Conservation (phyloP, 768 basidiomycete genomes). For the Lentinula sp. region DNA sequence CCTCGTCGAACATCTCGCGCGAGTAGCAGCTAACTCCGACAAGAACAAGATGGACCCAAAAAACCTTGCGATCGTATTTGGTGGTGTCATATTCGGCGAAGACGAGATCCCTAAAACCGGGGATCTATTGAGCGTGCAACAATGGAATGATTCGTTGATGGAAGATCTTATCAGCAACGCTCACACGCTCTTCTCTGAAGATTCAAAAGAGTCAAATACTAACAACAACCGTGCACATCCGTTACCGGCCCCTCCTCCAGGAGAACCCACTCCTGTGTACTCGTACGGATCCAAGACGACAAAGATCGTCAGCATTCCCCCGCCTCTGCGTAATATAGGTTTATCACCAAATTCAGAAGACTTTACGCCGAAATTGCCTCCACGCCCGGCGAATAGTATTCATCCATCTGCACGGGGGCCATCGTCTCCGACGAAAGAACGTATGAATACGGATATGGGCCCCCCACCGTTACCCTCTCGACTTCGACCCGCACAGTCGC, state of each 20-base stretch:
- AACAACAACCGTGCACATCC: constrained; percentile 39
- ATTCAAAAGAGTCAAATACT: constrained; percentile 7
- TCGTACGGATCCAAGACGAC: constrained; percentile 72
- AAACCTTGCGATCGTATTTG: constrained; percentile 90
- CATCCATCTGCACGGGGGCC: constrained; percentile 67
- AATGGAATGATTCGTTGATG: constrained; percentile 65
- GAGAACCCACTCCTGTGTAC: constrained; percentile 51
- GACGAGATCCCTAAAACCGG: constrained; percentile 79
- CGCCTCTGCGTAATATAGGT: constrained; percentile 17
- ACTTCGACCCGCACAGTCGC: constrained; percentile 14
- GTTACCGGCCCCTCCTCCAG: constrained; percentile 65
- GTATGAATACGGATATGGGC: constrained; percentile 19
- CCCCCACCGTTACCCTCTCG: constrained; percentile 17
- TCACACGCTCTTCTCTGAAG: constrained; percentile 61
- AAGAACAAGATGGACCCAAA: constrained; percentile 93
- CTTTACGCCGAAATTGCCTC: constrained; percentile 67
- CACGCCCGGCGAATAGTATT: constrained; percentile 66
- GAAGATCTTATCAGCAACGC: constrained; percentile 80
- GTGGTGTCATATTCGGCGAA: constrained; percentile 85
- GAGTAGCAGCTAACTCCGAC: constrained; percentile 57
- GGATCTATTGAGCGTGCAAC: constrained; percentile 72
- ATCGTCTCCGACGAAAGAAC: constrained; percentile 40
- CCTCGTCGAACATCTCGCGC: constrained; percentile 75
- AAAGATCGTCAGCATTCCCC: constrained; percentile 49
- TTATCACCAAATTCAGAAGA: constrained; percentile 44